Evolutionary conservation across 2,329 filamentous ascomycete genomes (phyloP).

Genomic region (Ophiocordyceps unilateralis): DNA sequence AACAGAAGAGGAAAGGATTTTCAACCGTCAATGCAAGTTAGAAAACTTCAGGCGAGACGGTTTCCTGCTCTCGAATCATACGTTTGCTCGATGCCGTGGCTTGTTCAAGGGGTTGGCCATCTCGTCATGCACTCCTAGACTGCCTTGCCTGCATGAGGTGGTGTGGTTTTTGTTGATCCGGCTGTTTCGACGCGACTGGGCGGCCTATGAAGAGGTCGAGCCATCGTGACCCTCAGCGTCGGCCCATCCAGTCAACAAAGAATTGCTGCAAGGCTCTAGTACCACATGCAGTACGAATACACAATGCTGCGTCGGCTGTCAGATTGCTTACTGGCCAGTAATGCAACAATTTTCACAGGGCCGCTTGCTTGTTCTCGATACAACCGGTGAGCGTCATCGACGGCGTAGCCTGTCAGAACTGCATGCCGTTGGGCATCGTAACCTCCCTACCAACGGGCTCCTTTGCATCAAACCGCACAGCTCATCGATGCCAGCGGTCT

Average conservation of each 20-base stretch:
- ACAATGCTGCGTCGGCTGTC: background rate
- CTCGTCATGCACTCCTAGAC: background rate
- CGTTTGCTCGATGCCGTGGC: background rate
- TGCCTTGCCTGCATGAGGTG: background rate
- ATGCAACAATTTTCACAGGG: background rate
- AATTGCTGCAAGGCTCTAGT: background rate
- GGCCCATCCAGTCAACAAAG: background rate
- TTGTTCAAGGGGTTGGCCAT: background rate
- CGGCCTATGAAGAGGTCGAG: background rate
- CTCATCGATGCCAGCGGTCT: conserved; percentile 14
- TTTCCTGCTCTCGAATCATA: background rate
- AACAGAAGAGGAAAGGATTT: background rate
- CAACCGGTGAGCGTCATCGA: background rate
- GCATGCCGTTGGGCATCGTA: conserved; percentile 30
- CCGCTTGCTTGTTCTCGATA: background rate
- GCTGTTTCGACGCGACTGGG: background rate
- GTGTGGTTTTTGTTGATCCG: background rate
- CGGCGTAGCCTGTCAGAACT: conserved; percentile 3
- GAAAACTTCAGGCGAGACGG: background rate
- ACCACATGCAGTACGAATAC: background rate
- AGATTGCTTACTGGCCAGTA: background rate
- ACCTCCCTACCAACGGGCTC: conserved; percentile 25
- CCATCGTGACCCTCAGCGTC: background rate
- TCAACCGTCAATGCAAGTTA: background rate
- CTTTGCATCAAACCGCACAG: conserved; percentile 26